Conservation (phyloP, 805 yeast species). For the Hanseniaspora meyeri region DNA sequence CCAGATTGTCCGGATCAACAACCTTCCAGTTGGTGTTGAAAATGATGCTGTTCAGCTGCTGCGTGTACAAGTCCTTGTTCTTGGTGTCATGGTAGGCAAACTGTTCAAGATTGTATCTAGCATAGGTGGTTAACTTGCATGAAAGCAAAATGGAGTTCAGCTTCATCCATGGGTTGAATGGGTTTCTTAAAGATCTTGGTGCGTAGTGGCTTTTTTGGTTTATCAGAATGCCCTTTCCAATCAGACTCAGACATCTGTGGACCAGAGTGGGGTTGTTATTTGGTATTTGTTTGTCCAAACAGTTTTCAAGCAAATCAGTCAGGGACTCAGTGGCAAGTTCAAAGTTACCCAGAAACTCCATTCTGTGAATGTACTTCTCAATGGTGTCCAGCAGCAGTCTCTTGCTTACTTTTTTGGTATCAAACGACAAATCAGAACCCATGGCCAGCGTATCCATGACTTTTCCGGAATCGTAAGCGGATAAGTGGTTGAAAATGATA, state of each 20-base stretch:
- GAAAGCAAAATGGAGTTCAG: neutral
- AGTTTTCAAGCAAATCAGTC: neutral
- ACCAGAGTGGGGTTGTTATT: neutral
- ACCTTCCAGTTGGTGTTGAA: neutral
- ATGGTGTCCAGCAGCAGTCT: neutral
- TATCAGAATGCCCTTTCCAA: constrained; percentile 3
- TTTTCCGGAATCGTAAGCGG: neutral
- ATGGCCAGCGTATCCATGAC: neutral
- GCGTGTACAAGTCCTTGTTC: neutral
- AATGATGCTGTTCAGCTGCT: neutral
- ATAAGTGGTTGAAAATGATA: neutral
- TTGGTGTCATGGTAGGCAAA: neutral
- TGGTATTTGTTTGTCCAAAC: neutral
- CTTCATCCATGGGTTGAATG: constrained; percentile 9
- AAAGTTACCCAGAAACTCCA: neutral
- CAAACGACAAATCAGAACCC: neutral
- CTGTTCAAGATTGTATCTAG: neutral
- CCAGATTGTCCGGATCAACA: neutral
- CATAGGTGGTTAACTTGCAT: neutral
- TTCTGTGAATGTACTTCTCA: neutral
- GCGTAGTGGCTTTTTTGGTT: neutral
- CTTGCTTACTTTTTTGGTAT: neutral
- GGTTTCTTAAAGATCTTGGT: constrained; percentile 1
- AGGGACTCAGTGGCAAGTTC: neutral
- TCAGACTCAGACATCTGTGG: neutral